These are phyloP conservation scores for Neurospora hispaniola DNA, from an alignment of 495 filamentous ascomycete species.

Conservation along the genomic window DNA sequence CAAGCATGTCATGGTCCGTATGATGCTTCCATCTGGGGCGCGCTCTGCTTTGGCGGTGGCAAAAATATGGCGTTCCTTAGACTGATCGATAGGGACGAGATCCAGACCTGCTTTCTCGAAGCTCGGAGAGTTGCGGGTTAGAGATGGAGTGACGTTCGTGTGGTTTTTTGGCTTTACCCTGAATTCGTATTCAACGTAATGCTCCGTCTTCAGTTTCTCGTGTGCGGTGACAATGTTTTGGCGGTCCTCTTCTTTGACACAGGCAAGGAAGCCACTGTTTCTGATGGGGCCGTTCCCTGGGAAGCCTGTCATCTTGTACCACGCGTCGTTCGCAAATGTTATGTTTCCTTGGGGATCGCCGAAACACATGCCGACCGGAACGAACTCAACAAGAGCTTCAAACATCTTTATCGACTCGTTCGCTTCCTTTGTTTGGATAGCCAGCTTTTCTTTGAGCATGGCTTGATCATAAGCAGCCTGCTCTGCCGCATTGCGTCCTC, in stretches of 20 bases:
- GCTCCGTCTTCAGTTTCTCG: slow-evolving; percentile 23
- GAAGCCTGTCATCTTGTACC: slow-evolving; percentile 33
- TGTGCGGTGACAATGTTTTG: slow-evolving; percentile 21
- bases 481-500: slow-evolving; percentile 47
- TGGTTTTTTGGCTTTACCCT: slow-evolving; percentile 21
- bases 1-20: slow-evolving; percentile 33
- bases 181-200: slow-evolving; percentile 31
- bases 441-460: slow-evolving; percentile 50
- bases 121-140: slow-evolving; percentile 28
- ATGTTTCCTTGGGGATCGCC: slow-evolving; percentile 47
- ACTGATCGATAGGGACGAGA: slow-evolving; percentile 18
- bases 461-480: slow-evolving; percentile 50
- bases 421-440: slow-evolving; percentile 47
- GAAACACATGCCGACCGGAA: slow-evolving; percentile 59
- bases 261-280: slow-evolving; percentile 24
- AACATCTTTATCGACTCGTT: slow-evolving; percentile 55
- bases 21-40: slow-evolving; percentile 24
- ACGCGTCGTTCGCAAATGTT: slow-evolving; percentile 57
- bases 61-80: slow-evolving; percentile 26
- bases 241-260: slow-evolving; percentile 31
- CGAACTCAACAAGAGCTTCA: slow-evolving; percentile 56
- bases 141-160: slow-evolving; percentile 13
- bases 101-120: slow-evolving; percentile 32
- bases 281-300: slow-evolving; percentile 17
- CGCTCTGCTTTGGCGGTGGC: slow-evolving; percentile 32